Evolutionary conservation across 768 basidiomycete species (phyloP).

Genomic region (Trametes cubensis): DNA sequence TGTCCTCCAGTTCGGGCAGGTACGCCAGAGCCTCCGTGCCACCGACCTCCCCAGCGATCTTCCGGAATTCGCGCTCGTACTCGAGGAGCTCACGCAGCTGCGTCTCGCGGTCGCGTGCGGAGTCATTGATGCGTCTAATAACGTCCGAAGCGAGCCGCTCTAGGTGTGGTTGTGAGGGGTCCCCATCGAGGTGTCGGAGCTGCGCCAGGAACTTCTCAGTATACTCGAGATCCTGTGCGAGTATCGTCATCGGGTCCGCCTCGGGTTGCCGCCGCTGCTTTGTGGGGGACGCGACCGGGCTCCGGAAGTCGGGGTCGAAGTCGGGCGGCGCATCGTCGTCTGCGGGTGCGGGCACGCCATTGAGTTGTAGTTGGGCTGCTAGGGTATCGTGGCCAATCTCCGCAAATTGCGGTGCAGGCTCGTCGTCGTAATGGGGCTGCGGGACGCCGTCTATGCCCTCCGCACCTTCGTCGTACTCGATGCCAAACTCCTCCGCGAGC

Average conservation of each 20-base stretch:
- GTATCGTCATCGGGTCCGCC: slow-evolving; percentile 70
- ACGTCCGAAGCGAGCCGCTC: slow-evolving; percentile 76
- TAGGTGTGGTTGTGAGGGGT: slow-evolving; percentile 41
- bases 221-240: slow-evolving; percentile 73
- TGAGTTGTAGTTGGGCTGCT: slow-evolving; percentile 22
- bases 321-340: slow-evolving; percentile 38
- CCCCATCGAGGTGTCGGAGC: slow-evolving; percentile 70
- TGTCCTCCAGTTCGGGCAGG: slow-evolving; percentile 64
- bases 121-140: slow-evolving; percentile 76
- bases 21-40: slow-evolving; percentile 72
- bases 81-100: slow-evolving; percentile 80
- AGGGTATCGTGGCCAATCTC: slow-evolving; percentile 25
- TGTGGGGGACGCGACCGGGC: slow-evolving; percentile 37
- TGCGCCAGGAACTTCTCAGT: slow-evolving; percentile 78
- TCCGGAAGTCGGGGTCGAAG: slow-evolving; percentile 50
- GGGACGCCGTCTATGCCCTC: slow-evolving; percentile 70
- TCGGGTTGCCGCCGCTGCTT: slow-evolving; percentile 33
- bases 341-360: slow-evolving; percentile 24
- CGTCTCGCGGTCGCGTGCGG: slow-evolving; percentile 73
- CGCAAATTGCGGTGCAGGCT: slow-evolving; percentile 34
- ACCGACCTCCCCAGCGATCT: slow-evolving; percentile 76
- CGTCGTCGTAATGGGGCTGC: slow-evolving; percentile 32
- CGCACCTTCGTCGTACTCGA: slow-evolving; percentile 86
- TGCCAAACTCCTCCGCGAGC: slow-evolving; percentile 85
- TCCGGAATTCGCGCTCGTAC: slow-evolving; percentile 78